These are phyloP conservation scores for Eimeria acervulina DNA, from an alignment of 169 alveolate species.

Conservation along the genomic window DNA sequence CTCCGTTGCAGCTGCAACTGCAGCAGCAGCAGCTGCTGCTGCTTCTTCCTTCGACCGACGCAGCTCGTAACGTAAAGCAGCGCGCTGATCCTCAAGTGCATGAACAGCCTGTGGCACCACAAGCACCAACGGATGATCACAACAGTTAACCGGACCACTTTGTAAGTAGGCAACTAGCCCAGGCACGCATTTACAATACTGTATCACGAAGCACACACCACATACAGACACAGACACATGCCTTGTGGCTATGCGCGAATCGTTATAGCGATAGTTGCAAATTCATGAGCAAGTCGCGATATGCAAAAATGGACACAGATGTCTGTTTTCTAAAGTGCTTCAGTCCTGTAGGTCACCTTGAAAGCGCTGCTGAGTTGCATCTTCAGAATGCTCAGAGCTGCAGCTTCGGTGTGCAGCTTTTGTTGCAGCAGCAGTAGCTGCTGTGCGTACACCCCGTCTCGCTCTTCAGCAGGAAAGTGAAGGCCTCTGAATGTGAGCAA, in stretches of 20 bases:
- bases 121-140: not conserved
- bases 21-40: constrained; percentile 56
- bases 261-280: too few species aligned
- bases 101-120: constrained; percentile 12
- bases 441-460: constrained; percentile 2
- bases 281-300: too few species aligned
- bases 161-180: not conserved
- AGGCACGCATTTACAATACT: not conserved
- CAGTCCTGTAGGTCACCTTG: not conserved
- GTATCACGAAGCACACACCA: not conserved
- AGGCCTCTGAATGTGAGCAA: constrained; percentile 12
- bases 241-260: not conserved
- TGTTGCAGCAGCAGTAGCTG: constrained; percentile 36
- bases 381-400: constrained; percentile 18
- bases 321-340: not conserved
- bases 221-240: not conserved
- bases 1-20: constrained; percentile 49
- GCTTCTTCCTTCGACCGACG: constrained; percentile 33
- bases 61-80: constrained; percentile 24
- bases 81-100: constrained; percentile 50
- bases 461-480: not conserved
- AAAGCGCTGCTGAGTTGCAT: constrained; percentile 61
- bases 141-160: not conserved
- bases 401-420: constrained; percentile 36
- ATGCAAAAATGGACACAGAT: not conserved